Conservation (phyloP, 306 rosid species). For the Lotus japonicus region DNA sequence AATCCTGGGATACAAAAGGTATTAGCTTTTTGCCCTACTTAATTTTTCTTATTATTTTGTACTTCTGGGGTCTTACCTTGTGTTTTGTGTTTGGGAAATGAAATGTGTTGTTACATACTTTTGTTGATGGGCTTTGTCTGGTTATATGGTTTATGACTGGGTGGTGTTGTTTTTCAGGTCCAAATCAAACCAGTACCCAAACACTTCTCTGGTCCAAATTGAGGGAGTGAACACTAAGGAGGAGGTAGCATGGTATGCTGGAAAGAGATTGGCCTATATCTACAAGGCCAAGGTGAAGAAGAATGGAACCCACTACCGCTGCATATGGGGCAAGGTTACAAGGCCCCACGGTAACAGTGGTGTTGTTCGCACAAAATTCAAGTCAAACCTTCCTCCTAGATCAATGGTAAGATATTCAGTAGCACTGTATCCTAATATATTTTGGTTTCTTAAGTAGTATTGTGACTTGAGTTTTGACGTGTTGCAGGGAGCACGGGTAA, state of each 20-base stretch:
- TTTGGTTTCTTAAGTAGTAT: background rate
- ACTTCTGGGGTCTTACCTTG: no score
- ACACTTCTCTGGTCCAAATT: conserved; percentile 70
- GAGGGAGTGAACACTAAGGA: conserved; percentile 96
- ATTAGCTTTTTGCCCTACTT: background rate
- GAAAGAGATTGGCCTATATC: conserved; percentile 81
- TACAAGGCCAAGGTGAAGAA: conserved; percentile 92
- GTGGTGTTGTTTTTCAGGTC: conserved; percentile 42
- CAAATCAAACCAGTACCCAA: conserved; percentile 90
- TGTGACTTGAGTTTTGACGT: background rate
- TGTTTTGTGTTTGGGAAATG: background rate
- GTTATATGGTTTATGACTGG: background rate
- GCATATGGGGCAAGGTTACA: conserved; percentile 88
- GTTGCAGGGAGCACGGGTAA: conserved; percentile 75
- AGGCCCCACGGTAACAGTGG: conserved; percentile 97
- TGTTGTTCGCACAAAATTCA: conserved; percentile 85
- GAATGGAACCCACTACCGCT: conserved; percentile 74
- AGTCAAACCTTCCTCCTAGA: conserved; percentile 82
- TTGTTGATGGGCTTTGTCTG: no score
- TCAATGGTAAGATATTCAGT: conserved; percentile 54
- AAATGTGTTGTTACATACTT: background rate
- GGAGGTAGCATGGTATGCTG: conserved; percentile 82
- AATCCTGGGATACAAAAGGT: conserved; percentile 93
- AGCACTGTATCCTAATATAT: no score
- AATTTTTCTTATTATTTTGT: background rate